A percentile compares a stretch with the other conserved stretches of the same genome.
phyloP scores from a whole-genome alignment of 108 stramenopile species.

The Poteriospumella lacustris region DNA sequence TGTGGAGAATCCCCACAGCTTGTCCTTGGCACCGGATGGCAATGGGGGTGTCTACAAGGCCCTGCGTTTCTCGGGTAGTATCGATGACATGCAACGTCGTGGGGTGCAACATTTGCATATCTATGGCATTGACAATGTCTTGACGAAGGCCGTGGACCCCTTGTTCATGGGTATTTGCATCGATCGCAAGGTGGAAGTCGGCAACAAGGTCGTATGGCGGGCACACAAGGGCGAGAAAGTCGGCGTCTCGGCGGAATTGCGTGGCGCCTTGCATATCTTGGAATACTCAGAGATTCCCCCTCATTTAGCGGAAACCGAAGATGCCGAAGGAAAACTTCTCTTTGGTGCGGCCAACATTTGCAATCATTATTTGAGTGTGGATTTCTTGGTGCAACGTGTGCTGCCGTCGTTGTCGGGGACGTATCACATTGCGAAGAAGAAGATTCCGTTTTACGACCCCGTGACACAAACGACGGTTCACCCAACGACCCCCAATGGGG shows the following conservation, averaged over 20 bases:
- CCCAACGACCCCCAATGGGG: constrained; percentile 72
- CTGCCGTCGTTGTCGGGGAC: constrained; percentile 64
- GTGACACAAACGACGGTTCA: constrained; percentile 47
- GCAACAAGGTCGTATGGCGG: constrained; percentile 90
- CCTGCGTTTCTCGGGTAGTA: constrained; percentile 65
- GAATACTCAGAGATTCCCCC: constrained; percentile 81
- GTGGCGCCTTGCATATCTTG: constrained; percentile 51
- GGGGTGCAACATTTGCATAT: constrained; percentile 80
- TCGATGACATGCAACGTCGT: constrained; percentile 70
- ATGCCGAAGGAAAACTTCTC: constrained; percentile 56
- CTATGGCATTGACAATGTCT: constrained; percentile 90
- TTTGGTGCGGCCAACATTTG: constrained; percentile 97
- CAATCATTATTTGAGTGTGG: constrained; percentile 89
- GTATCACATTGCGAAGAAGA: constrained; percentile 93
- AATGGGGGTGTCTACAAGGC: constrained; percentile 87
- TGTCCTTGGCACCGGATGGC: constrained; percentile 88
- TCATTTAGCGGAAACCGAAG: constrained; percentile 63
- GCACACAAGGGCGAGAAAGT: constrained; percentile 77
- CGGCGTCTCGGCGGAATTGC: constrained; percentile 66
- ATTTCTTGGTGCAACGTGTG: constrained; percentile 71
- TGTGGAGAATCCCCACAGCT: constrained; percentile 57
- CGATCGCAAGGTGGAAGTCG: constrained; percentile 69
- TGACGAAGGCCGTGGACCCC: constrained; percentile 83
- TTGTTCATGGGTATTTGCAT: constrained; percentile 88
- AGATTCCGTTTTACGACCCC: constrained; percentile 79